Conservation (phyloP, 768 basidiomycete species). For the Termitomyces sp. region DNA sequence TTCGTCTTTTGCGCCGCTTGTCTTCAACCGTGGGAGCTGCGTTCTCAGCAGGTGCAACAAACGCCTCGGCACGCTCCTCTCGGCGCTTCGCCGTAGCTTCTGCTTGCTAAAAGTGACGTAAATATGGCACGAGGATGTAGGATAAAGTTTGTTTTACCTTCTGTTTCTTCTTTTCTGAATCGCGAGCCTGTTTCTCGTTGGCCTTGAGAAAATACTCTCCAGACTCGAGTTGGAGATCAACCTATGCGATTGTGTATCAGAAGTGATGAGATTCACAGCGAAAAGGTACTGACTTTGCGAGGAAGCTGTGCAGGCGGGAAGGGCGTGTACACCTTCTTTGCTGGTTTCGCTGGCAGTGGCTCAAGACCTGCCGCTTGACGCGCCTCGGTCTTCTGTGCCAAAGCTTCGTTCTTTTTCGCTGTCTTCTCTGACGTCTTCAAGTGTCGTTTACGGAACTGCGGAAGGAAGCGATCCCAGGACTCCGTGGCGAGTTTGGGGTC, state of each 20-base stretch:
- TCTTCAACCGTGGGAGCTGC: constrained; percentile 74
- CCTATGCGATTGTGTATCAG: constrained; percentile 31
- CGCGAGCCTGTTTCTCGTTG: constrained; percentile 77
- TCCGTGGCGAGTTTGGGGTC: constrained; percentile 94
- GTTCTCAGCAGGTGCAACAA: constrained; percentile 81
- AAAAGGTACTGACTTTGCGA: constrained; percentile 61
- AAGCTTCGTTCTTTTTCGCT: constrained; percentile 76
- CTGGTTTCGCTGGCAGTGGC: constrained; percentile 44
- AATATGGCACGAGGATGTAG: not conserved
- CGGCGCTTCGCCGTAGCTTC: constrained; percentile 67
- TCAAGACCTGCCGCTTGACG: constrained; percentile 65
- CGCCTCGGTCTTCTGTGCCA: constrained; percentile 58
- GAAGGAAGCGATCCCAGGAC: constrained; percentile 96
- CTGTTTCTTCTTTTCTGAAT: constrained; percentile 67
- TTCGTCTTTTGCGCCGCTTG: constrained; percentile 58
- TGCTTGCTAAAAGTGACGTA: constrained; percentile 57
- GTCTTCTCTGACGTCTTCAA: constrained; percentile 95
- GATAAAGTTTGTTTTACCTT: constrained; percentile 44
- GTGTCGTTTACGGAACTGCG: constrained; percentile 91
- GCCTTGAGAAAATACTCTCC: constrained; percentile 98
- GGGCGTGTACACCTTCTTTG: constrained; percentile 96
- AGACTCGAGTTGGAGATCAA: constrained; percentile 92
- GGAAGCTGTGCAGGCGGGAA: constrained; percentile 96
- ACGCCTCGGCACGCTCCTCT: constrained; percentile 83
- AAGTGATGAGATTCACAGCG: not conserved